A percentile compares a stretch with the other conserved stretches of the same genome.
phyloP scores from a whole-genome alignment of 306 rosid species.

The Cercis canadensis region DNA sequence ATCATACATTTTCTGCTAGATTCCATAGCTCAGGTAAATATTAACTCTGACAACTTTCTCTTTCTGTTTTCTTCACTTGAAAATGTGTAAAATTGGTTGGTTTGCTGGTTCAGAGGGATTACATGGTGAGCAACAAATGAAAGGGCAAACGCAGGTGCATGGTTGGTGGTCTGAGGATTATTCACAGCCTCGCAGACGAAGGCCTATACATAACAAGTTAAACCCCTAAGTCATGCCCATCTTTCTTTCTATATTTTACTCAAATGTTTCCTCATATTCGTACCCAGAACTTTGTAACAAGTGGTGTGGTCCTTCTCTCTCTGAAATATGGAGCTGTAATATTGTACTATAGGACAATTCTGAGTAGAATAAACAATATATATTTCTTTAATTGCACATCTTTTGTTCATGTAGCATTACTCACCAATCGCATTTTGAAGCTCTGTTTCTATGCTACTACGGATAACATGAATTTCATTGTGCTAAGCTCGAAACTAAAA shows the following conservation, averaged over 20 bases:
- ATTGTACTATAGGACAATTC: too few relatives aligned
- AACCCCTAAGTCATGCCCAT: too few relatives aligned
- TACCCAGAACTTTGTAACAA: too few relatives aligned
- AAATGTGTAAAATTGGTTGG: slow-evolving; percentile 10
- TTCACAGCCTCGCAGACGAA: slow-evolving; percentile 35
- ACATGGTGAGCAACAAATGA: background rate
- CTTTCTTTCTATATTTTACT: background rate
- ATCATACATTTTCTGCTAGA: slow-evolving; percentile 23
- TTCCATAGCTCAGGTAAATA: slow-evolving; percentile 37
- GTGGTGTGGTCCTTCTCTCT: too few relatives aligned
- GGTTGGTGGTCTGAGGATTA: slow-evolving; percentile 48
- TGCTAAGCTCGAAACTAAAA: too few relatives aligned
- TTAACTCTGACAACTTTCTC: background rate
- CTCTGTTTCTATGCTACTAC: too few relatives aligned
- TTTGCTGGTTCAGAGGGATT: slow-evolving; percentile 32
- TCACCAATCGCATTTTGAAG: too few relatives aligned
- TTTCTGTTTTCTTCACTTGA: background rate
- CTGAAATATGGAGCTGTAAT: too few relatives aligned
- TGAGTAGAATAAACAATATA: too few relatives aligned
- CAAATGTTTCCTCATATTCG: background rate
- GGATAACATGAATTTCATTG: too few relatives aligned
- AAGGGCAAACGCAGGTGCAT: slow-evolving; percentile 2
- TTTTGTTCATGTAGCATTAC: too few relatives aligned
- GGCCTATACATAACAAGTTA: slow-evolving; percentile 44
- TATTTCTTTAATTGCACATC: too few relatives aligned